These are phyloP conservation scores for Pseudogymnoascus sp. DNA, from an alignment of 2,329 filamentous ascomycete genomes.

Conservation along the genomic window DNA sequence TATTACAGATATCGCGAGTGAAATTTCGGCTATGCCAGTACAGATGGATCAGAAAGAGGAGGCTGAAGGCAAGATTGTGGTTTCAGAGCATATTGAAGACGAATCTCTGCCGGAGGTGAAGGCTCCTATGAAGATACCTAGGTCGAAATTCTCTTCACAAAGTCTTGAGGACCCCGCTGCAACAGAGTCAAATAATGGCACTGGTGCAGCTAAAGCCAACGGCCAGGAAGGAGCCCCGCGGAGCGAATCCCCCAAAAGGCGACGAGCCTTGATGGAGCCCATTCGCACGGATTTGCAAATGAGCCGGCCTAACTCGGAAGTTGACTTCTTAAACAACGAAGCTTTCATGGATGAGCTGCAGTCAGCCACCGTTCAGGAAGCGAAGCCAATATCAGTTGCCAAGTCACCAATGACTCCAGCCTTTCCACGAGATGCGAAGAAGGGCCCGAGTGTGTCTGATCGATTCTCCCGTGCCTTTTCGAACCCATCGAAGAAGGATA, in stretches of 20 bases:
- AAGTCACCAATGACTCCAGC: conserved; percentile 74
- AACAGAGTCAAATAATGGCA: background rate
- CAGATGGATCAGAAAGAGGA: background rate
- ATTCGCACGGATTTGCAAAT: conserved; percentile 43
- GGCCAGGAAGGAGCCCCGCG: background rate
- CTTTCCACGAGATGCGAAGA: conserved; percentile 34
- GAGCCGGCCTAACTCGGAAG: conserved; percentile 30
- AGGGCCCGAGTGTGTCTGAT: conserved; percentile 17
- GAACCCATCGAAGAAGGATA: conserved; percentile 28
- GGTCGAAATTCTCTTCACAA: conserved; percentile 24
- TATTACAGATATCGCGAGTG: background rate
- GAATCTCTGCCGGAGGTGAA: conserved; percentile 9
- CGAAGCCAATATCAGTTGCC: conserved; percentile 68
- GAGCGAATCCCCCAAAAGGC: conserved; percentile 18
- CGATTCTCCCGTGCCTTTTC: conserved; percentile 29
- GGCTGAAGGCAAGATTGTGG: background rate
- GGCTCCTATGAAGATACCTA: conserved; percentile 18
- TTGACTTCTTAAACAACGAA: conserved; percentile 62
- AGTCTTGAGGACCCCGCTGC: conserved; percentile 13
- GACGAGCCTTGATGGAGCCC: conserved; percentile 37
- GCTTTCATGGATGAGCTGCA: conserved; percentile 79
- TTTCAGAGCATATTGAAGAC: background rate
- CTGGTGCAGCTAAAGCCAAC: background rate
- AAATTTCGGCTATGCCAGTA: background rate
- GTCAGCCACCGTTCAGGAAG: conserved; percentile 72